phyloP scores from a whole-genome alignment of 768 basidiomycete species.

The Auricularia sp. region DNA sequence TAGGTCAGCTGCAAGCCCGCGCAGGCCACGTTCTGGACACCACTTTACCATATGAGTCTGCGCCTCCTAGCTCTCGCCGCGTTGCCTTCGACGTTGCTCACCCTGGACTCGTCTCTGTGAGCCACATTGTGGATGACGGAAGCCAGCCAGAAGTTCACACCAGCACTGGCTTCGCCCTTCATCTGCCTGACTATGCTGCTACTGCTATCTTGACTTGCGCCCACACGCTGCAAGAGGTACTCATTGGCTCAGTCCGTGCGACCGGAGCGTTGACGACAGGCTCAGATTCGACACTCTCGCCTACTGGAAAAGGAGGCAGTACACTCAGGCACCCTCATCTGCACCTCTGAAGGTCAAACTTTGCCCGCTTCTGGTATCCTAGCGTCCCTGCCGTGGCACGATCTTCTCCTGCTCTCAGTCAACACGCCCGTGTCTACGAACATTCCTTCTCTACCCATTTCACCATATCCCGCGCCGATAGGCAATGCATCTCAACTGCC shows the following conservation, averaged over 20 bases:
- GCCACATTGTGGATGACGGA: constrained; percentile 35
- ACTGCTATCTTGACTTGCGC: constrained; percentile 45
- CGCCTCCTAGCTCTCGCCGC: constrained; percentile 26
- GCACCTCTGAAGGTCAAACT: constrained; percentile 20
- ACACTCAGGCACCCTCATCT: constrained; percentile 27
- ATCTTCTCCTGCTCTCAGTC: constrained; percentile 39
- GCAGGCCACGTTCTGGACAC: constrained; percentile 33
- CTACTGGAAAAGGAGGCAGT: constrained; percentile 20
- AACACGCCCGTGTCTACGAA: constrained; percentile 13
- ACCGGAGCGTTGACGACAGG: background rate
- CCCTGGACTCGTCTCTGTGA: constrained; percentile 38
- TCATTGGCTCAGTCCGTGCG: background rate
- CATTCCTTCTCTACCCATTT: constrained; percentile 44
- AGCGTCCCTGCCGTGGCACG: constrained; percentile 50
- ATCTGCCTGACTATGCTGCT: constrained; percentile 21
- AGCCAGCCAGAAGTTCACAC: constrained; percentile 38
- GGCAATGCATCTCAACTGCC: constrained; percentile 42
- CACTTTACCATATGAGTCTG: constrained; percentile 43
- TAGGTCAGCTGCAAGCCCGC: constrained; percentile 34
- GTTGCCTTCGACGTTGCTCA: constrained; percentile 18
- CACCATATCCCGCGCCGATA: constrained; percentile 47
- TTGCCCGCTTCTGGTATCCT: constrained; percentile 36
- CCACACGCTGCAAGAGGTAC: constrained; percentile 54
- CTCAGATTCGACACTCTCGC: constrained; percentile 28
- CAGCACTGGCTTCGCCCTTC: constrained; percentile 49